Conservation (phyloP, 2,329 filamentous ascomycete genomes). For the Verticillium nubilum region DNA sequence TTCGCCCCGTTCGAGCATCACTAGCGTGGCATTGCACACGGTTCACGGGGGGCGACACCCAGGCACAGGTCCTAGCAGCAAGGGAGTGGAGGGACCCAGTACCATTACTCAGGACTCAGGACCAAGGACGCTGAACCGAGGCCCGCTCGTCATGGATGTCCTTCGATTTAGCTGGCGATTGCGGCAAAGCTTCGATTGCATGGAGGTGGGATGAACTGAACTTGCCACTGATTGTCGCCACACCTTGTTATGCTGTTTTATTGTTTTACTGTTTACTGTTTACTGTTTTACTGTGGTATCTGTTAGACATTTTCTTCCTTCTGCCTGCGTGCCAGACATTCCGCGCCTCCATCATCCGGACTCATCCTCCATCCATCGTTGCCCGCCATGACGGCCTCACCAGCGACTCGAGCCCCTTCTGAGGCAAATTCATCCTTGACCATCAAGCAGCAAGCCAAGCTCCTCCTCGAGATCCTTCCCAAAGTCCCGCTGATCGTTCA, state of each 20-base stretch:
- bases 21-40: background rate
- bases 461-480: constrained; percentile 34
- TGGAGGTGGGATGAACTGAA: background rate
- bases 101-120: too few species aligned
- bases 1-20: background rate
- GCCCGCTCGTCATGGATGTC: background rate
- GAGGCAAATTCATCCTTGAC: background rate
- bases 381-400: background rate
- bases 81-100: too few species aligned
- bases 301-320: too few species aligned
- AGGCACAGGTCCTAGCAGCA: too few species aligned
- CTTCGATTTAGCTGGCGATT: background rate
- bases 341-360: too few species aligned
- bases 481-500: constrained; percentile 58
- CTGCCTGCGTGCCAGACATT: too few species aligned
- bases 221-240: background rate
- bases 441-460: constrained; percentile 4
- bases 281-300: too few species aligned
- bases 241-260: background rate
- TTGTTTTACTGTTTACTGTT: too few species aligned
- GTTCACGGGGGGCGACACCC: too few species aligned
- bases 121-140: background rate
- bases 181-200: background rate
- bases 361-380: too few species aligned
- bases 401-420: constrained; percentile 13